Conservation (phyloP, 345 rosid genomes). For the Citrus sinensis region DNA sequence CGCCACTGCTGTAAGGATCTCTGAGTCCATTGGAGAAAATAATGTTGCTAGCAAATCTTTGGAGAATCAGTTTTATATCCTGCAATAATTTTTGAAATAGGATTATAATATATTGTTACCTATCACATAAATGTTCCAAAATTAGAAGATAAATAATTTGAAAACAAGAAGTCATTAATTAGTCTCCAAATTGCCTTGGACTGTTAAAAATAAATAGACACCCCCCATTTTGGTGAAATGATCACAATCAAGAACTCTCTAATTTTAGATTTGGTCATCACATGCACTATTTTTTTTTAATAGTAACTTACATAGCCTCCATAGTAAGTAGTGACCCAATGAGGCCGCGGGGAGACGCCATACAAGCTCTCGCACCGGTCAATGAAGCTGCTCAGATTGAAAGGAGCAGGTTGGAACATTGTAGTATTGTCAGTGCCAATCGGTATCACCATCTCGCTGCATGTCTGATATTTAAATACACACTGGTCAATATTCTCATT, state of each 20-base stretch:
- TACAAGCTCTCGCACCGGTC: not conserved
- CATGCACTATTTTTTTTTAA: too few relatives aligned
- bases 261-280: too few relatives aligned
- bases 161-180: not conserved
- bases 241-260: too few relatives aligned
- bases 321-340: slow-evolving; percentile 50
- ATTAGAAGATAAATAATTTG: not conserved
- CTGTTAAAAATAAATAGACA: too few relatives aligned
- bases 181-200: not conserved
- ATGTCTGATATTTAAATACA: slow-evolving; percentile 19
- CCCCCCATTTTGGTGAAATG: too few relatives aligned
- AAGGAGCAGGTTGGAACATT: slow-evolving; percentile 35
- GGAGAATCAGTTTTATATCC: slow-evolving; percentile 35
- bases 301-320: slow-evolving; percentile 40
- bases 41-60: slow-evolving; percentile 43
- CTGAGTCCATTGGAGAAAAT: slow-evolving; percentile 43
- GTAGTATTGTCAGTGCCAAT: slow-evolving; percentile 28
- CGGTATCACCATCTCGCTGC: slow-evolving; percentile 58
- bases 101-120: too few relatives aligned
- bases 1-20: slow-evolving; percentile 48
- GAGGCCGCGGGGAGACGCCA: slow-evolving; percentile 45
- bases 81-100: slow-evolving; percentile 12
- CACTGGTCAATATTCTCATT: not conserved
- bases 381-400: slow-evolving; percentile 7
- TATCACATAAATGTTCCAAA: not conserved